Percentiles rank a stretch among this genome's conserved stretches.
Conservation (phyloP, 805 yeast species). For the Hanseniaspora nectarophila region DNA sequence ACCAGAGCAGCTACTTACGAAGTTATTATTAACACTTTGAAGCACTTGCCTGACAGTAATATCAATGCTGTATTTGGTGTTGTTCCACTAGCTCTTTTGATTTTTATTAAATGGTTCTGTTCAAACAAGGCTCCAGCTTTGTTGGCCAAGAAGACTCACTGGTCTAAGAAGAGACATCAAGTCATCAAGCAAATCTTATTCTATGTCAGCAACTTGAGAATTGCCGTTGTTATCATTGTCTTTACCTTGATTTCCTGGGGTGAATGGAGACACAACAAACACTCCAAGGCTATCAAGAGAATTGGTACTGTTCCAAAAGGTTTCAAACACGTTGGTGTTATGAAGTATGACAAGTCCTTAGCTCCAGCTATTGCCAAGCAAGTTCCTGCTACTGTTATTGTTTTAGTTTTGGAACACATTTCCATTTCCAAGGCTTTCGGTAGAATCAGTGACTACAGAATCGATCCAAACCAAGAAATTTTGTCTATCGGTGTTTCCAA, state of each 20-base stretch:
- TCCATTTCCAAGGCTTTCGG: conserved; percentile 91
- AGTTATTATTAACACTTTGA: conserved; percentile 60
- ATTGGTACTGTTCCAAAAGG: conserved; percentile 78
- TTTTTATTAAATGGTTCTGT: conserved; percentile 55
- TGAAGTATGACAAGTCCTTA: conserved; percentile 51
- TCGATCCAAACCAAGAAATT: conserved; percentile 85
- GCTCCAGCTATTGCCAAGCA: conserved; percentile 55
- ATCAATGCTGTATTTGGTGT: conserved; percentile 86
- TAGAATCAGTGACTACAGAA: conserved; percentile 78
- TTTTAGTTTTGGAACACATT: conserved; percentile 78
- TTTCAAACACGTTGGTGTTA: conserved; percentile 60
- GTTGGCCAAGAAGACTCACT: conserved; percentile 28
- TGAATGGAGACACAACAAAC: conserved; percentile 42
- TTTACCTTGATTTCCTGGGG: conserved; percentile 78
- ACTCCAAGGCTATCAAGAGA: conserved; percentile 37
- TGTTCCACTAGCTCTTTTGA: conserved; percentile 58
- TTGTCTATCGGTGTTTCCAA: conserved; percentile 89
- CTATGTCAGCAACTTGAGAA: conserved; percentile 63
- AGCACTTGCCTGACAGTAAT: conserved; percentile 55
- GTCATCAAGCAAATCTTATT: conserved; percentile 39
- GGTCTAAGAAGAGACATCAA: conserved; percentile 12
- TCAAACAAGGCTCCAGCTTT: conserved; percentile 42
- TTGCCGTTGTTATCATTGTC: conserved; percentile 68
- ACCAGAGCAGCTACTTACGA: conserved; percentile 59
- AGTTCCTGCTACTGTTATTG: conserved; percentile 74